Percentiles rank a stretch among this genome's conserved stretches.
These are phyloP conservation scores for Epichloe sibirici DNA, from an alignment of 2,329 filamentous ascomycete species.

Conservation along the genomic window DNA sequence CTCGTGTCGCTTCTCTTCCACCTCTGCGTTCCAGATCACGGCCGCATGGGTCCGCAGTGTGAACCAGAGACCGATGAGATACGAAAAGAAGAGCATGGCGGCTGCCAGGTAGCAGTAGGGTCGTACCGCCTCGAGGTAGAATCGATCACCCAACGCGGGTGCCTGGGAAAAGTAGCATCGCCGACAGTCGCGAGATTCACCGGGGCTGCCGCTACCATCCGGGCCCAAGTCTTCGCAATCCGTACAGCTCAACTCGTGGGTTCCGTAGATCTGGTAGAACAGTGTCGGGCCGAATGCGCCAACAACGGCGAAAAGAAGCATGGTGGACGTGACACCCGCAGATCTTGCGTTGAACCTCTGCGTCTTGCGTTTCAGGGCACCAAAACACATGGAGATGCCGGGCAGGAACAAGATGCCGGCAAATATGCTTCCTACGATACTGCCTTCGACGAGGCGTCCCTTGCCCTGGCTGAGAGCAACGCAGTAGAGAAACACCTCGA, in stretches of 20 bases:
- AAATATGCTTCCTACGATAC: constrained; percentile 95
- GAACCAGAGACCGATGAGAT: constrained; percentile 88
- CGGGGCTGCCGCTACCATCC: constrained; percentile 19
- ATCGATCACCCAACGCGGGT: constrained; percentile 72
- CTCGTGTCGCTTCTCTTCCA: constrained; percentile 61
- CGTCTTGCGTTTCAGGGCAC: constrained; percentile 93
- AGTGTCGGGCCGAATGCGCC: constrained; percentile 90
- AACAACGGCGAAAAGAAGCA: constrained; percentile 93
- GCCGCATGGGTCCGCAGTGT: constrained; percentile 91
- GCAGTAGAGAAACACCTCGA: constrained; percentile 96
- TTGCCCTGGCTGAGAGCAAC: constrained; percentile 89
- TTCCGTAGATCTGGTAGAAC: constrained; percentile 98
- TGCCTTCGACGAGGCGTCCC: constrained; percentile 84
- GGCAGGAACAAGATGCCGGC: constrained; percentile 91
- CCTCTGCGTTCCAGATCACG: constrained; percentile 87
- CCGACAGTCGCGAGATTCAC: constrained; percentile 60
- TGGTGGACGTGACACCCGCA: constrained; percentile 92
- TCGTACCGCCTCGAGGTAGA: constrained; percentile 81
- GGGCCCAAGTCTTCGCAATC: constrained; percentile 39
- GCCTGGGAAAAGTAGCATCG: constrained; percentile 89
- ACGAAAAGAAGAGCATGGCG: constrained; percentile 76
- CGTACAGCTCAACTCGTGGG: constrained; percentile 84
- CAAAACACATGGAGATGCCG: constrained; percentile 96
- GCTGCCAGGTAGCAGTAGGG: constrained; percentile 91
- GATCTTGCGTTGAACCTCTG: constrained; percentile 96